Conservation (phyloP, 768 basidiomycete species). For the Lentinula detonsa region DNA sequence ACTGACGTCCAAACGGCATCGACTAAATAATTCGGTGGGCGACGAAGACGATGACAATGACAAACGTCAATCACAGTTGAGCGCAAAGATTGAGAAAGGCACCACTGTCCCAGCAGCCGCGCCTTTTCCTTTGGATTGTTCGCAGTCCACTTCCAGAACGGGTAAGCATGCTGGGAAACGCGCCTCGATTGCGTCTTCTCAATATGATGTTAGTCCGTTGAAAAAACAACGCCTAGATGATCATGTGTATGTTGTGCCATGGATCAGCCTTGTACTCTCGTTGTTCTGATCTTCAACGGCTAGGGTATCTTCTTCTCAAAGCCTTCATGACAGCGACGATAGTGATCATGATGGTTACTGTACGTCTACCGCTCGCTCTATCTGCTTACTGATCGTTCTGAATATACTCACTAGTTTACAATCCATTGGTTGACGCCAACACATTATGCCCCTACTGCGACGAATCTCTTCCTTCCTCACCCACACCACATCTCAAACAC, state of each 20-base stretch:
- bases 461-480: constrained; percentile 52
- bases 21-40: not conserved
- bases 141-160: not conserved
- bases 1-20: not conserved
- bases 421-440: constrained; percentile 50
- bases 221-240: constrained; percentile 5
- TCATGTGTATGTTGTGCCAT: constrained; percentile 10
- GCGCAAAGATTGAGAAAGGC: not conserved
- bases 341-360: constrained; percentile 42
- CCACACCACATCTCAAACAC: constrained; percentile 51
- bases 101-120: not conserved
- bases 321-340: constrained; percentile 12
- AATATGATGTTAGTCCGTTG: not conserved
- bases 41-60: not conserved
- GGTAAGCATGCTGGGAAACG: not conserved
- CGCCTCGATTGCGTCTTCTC: not conserved
- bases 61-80: not conserved
- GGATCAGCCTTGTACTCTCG: constrained; percentile 1
- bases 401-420: constrained; percentile 38
- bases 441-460: constrained; percentile 83
- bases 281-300: not conserved
- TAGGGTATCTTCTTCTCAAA: not conserved
- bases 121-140: not conserved
- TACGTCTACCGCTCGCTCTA: constrained; percentile 17
- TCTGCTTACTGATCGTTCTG: not conserved